Evolutionary conservation across 306 rosid genomes (phyloP), one percentile per base, ranked within the genome.

Genomic region (Cicer chorassanicum): DNA sequence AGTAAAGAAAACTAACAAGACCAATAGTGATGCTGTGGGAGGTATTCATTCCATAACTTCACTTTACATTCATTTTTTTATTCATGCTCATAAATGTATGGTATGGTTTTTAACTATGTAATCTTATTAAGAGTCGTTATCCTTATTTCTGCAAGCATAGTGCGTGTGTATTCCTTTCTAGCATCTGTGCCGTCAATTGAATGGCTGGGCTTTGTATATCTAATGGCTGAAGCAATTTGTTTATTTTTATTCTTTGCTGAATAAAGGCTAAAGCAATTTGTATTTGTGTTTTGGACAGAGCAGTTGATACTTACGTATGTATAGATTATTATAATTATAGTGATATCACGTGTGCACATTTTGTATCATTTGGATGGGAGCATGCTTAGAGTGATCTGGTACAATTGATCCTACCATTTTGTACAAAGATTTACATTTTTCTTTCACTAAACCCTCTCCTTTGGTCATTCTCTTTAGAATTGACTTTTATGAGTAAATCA

Each of bases 61-160:
- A 63, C 21, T 63, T 39, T 34, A 69, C 72, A 63, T 84, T 68
- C 38, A n/a, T 67, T 82, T 42, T 38, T 48, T 46, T 68, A 6
- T 70, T 19, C 1, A 39, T n/a, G 76, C 67, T 50, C 41, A 42
- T 60, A 82, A 72, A 50, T 86, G 87, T 88, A 83, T 65, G 78
- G 80, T 90, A 83, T 74, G 76, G 81, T 81, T 69, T 75, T 67
- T 55, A 2, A 46, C 61, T 19, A n/a, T 80, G 76, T 82, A 80
- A 81, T 82, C 46, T 3, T 29, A 29, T 81, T 48, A 65, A 40
- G 41, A 69, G 71, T 34, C 78, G 54, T 41, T 48, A 19, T 29
- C 53, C 55, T 74, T 65, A 45, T 73, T 67, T 80, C 81, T 68
- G 83, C 16, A 6, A 51, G 54, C 6, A 21, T 72, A 75, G 80